Conservation (phyloP, 352 stramenopile species). For the Phytophthora pistaciae region DNA sequence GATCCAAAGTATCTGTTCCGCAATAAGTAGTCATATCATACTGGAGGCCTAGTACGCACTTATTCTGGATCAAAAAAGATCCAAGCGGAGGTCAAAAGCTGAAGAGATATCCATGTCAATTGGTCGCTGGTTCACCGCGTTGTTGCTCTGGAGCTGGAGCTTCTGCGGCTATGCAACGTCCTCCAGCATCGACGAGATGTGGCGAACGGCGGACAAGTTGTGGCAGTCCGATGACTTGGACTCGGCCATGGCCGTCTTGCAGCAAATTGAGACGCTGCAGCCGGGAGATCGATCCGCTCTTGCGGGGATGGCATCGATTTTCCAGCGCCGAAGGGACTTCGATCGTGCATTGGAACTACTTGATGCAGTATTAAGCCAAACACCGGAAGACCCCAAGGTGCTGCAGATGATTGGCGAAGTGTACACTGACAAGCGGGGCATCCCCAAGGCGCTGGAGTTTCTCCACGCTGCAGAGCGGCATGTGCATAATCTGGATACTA, state of each 20-base stretch:
- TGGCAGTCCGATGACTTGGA: slow-evolving; percentile 38
- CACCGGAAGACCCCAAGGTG: slow-evolving; percentile 28
- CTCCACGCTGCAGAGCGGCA: slow-evolving; percentile 23
- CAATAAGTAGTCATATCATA: slow-evolving; percentile 2
- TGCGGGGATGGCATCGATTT: slow-evolving; percentile 41
- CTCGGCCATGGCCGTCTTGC: slow-evolving; percentile 36
- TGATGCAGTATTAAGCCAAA: slow-evolving; percentile 9
- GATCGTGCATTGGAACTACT: slow-evolving; percentile 34
- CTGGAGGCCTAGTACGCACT: slow-evolving; percentile 3
- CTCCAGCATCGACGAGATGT: slow-evolving; percentile 34
- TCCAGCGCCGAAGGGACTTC: slow-evolving; percentile 38
- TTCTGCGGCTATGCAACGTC: not conserved
- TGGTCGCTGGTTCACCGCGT: not conserved
- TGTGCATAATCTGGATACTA: slow-evolving; percentile 5
- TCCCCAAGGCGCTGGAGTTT: slow-evolving; percentile 27
- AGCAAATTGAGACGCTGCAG: slow-evolving; percentile 33
- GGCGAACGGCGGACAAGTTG: slow-evolving; percentile 32
- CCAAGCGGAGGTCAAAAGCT: slow-evolving; percentile 9
- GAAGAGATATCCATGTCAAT: slow-evolving; percentile 12
- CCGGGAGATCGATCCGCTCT: slow-evolving; percentile 29
- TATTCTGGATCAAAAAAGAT: slow-evolving; percentile 27
- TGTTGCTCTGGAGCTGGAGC: slow-evolving; percentile 14
- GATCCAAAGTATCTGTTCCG: not conserved
- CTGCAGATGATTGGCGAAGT: slow-evolving; percentile 45
- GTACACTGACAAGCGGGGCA: slow-evolving; percentile 37